Base-by-base conservation (phyloP, 257 asterid species). In the Capsicum chinense region DNA sequence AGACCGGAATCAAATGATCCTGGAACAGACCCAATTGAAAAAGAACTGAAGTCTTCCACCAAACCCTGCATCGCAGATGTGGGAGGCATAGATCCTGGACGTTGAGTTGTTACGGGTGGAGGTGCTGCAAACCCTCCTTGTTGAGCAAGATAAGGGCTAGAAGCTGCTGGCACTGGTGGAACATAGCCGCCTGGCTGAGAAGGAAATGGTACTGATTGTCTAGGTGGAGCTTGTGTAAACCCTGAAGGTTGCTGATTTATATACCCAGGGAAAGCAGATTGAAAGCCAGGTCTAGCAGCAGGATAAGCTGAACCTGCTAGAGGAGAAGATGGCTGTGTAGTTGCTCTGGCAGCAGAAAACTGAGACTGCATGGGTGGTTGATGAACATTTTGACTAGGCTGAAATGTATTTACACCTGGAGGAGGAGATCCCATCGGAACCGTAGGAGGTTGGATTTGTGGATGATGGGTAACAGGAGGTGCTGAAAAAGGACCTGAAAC, bases 41-140 rank as follows among this genome's bases (percentile, higher is more conserved):
- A 95, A 33, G 97, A 92, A 88, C 85, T 91, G 88, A 93, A 95
- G 91, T 94, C 97, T 87, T 94, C 97, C 19, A 90, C 91, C 90
- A 93, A 85, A n/a, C 90, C 92, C 84, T 87, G 97, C 56, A 87
- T 83, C 54, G 84, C 63, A 79, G 89, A 85, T 26, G 81, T 74
- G 6, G 93, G 95, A 73, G 97, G 97, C 70, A 86, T 88, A 63
- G 82, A 84, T 64, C 90, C 96, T 71, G 85, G 89, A 76, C 80
- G 89, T 73, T 90, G 89, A 59, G 90, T 83, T 67, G 92, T 50
- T 56, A 83, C 79, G 16, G 93, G 91, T 17, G 91, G 93, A 83
- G 92, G 90, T 82, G 95, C 88, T 58, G 86, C 89, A 91, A 89
- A 92, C 42, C 92, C 94, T 89, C 93, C 89, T 90, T 87, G 94